Evolutionary conservation across 2,329 filamentous ascomycete genomes (phyloP).

Genomic region (Scedosporium aurantiacum): DNA sequence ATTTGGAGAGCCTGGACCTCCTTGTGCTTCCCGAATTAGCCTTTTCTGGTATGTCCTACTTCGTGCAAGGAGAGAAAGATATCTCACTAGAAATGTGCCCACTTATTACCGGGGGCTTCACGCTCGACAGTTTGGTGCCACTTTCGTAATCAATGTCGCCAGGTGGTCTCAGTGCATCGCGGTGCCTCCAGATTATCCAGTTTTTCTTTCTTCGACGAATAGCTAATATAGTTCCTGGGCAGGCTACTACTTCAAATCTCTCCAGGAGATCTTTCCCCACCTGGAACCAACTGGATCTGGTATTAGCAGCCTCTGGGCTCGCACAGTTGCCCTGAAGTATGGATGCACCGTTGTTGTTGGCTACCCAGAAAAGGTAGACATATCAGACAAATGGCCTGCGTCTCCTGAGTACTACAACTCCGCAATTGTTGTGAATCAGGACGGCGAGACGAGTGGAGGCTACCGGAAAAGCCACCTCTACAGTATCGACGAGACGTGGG

Average conservation of each 20-base stretch:
- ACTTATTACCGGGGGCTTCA: too few relatives aligned
- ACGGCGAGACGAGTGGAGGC: slow-evolving; percentile 39
- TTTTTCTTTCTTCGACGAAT: too few relatives aligned
- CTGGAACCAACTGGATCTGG: slow-evolving; percentile 52
- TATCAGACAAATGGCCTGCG: not conserved
- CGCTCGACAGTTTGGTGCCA: too few relatives aligned
- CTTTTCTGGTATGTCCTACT: slow-evolving; percentile 27
- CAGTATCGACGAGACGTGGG: slow-evolving; percentile 51
- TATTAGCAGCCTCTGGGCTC: slow-evolving; percentile 54
- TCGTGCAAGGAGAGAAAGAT: too few relatives aligned
- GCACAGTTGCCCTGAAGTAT: slow-evolving; percentile 45
- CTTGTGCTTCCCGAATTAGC: slow-evolving; percentile 59
- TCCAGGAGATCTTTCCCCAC: slow-evolving; percentile 49
- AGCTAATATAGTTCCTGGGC: not conserved
- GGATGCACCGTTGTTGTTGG: slow-evolving; percentile 53
- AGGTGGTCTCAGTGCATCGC: not conserved
- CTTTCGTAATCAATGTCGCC: too few relatives aligned
- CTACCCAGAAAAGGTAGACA: slow-evolving; percentile 48
- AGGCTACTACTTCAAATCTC: slow-evolving; percentile 59
- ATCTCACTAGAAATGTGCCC: too few relatives aligned
- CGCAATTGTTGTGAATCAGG: slow-evolving; percentile 32
- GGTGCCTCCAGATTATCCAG: too few relatives aligned
- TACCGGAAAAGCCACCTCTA: slow-evolving; percentile 46
- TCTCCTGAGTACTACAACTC: slow-evolving; percentile 30
- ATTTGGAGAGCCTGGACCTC: slow-evolving; percentile 47